Percentiles rank a stretch among this genome's conserved stretches.
Conservation (phyloP, 805 yeast species). For the Ogataea allantospora region DNA sequence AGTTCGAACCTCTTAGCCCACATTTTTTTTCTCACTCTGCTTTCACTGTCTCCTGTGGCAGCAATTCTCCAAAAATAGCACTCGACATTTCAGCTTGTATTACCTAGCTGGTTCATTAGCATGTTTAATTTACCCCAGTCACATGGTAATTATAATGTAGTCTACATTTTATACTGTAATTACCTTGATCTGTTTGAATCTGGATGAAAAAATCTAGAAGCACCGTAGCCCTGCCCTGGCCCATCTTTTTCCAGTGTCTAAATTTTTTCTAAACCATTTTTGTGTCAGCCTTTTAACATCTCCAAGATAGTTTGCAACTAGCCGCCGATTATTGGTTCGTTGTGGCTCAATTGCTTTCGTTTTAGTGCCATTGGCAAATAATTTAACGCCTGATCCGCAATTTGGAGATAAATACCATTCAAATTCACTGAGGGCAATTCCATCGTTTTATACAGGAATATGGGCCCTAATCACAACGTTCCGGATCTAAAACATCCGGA, state of each 20-base stretch:
- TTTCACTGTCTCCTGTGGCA: constrained; percentile 6
- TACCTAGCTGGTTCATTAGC: too few species aligned
- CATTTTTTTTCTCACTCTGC: constrained; percentile 15
- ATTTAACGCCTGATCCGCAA: not conserved
- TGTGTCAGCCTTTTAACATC: constrained; percentile 10
- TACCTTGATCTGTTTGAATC: too few species aligned
- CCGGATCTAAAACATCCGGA: constrained; percentile 12
- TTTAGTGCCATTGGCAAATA: constrained; percentile 8
- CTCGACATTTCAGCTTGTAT: constrained; percentile 1
- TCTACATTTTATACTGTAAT: constrained; percentile 3
- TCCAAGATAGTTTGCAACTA: constrained; percentile 5
- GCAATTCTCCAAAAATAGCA: constrained; percentile 13
- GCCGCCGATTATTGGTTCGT: constrained; percentile 3
- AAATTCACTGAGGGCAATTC: constrained; percentile 7
- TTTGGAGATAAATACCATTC: not conserved
- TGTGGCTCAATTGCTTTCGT: constrained; percentile 10
- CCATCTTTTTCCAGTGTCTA: not conserved
- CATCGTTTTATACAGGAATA: constrained; percentile 4
- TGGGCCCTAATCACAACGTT: constrained; percentile 15
- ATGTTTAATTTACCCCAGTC: too few species aligned
- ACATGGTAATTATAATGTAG: too few species aligned
- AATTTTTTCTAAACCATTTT: constrained; percentile 8
- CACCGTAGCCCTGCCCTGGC: not conserved
- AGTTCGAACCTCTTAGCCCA: constrained; percentile 33
- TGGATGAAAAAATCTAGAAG: constrained; percentile 4